Conservation (phyloP, 768 basidiomycete genomes). For the Sarcodon aspratus region DNA sequence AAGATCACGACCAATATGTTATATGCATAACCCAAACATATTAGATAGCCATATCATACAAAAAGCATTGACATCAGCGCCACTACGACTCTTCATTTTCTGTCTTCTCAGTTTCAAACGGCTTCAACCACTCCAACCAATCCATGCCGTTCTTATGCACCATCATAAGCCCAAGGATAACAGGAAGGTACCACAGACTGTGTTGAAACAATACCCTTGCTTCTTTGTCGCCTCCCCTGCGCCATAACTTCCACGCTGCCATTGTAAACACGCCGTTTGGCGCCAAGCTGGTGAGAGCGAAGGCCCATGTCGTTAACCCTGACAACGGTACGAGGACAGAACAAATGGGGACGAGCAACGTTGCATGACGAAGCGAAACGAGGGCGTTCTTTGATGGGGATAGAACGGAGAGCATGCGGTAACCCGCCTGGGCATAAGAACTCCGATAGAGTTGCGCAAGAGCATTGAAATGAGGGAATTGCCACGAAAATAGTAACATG, state of each 20-base stretch:
- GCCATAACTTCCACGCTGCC: slow-evolving; percentile 71
- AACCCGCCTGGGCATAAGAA: slow-evolving; percentile 89
- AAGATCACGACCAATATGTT: too few species aligned
- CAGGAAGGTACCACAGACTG: slow-evolving; percentile 85
- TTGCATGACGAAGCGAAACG: slow-evolving; percentile 75
- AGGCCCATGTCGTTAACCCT: slow-evolving; percentile 87
- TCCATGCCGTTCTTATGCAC: slow-evolving; percentile 81
- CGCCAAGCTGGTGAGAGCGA: slow-evolving; percentile 63
- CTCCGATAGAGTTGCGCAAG: slow-evolving; percentile 80
- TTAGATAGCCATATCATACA: too few species aligned
- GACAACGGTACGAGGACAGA: slow-evolving; percentile 76
- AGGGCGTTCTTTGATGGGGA: slow-evolving; percentile 70
- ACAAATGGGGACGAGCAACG: slow-evolving; percentile 68
- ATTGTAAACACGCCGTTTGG: slow-evolving; percentile 65
- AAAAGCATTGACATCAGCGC: too few species aligned
- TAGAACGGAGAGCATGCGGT: slow-evolving; percentile 82
- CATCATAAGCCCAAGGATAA: slow-evolving; percentile 89
- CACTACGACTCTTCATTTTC: too few species aligned
- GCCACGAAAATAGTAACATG: slow-evolving; percentile 88
- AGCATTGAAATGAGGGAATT: slow-evolving; percentile 96
- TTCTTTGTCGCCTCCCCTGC: slow-evolving; percentile 56
- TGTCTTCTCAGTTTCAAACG: too few species aligned
- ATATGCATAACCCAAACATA: too few species aligned
- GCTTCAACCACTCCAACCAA: slow-evolving; percentile 53
- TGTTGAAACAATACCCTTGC: slow-evolving; percentile 73